Evolutionary conservation across 2,329 filamentous ascomycete species (phyloP).

Genomic region (Cryphonectria japonica): DNA sequence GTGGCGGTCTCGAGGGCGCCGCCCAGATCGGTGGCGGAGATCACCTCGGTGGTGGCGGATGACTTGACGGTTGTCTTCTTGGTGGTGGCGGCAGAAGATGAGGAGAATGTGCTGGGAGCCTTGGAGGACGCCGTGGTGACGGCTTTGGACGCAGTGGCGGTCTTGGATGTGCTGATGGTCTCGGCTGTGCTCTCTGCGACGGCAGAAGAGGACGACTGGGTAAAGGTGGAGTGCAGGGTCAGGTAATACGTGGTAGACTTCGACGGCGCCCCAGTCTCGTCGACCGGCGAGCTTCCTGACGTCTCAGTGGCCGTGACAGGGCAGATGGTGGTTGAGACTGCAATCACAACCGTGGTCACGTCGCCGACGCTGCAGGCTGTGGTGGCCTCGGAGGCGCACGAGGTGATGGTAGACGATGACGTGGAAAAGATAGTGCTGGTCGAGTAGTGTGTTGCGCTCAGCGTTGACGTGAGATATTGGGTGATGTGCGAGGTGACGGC

Average conservation of each 20-base stretch:
- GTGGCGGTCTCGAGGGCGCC: slow-evolving; percentile 25
- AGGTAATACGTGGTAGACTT: not conserved
- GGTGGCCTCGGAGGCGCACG: slow-evolving; percentile 13
- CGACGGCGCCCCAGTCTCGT: slow-evolving; percentile 8
- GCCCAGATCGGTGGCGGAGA: slow-evolving; percentile 19
- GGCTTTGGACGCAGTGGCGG: not conserved
- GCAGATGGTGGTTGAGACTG: slow-evolving; percentile 24
- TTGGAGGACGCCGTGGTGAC: not conserved
- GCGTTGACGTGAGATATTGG: not conserved
- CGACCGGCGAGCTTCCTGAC: slow-evolving; percentile 6
- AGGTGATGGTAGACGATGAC: slow-evolving; percentile 20
- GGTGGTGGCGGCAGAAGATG: not conserved
- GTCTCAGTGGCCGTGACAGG: slow-evolving; percentile 23
- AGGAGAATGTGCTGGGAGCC: not conserved
- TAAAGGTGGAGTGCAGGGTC: not conserved
- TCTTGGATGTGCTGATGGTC: not conserved
- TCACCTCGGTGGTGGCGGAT: slow-evolving; percentile 11
- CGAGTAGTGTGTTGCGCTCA: slow-evolving; percentile 4
- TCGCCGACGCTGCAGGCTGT: slow-evolving; percentile 22
- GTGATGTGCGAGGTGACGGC: slow-evolving; percentile 4
- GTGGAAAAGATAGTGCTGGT: slow-evolving; percentile 27
- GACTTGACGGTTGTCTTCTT: not conserved
- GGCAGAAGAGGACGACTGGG: not conserved
- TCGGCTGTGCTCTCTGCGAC: too few relatives aligned
- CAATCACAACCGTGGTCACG: slow-evolving; percentile 17